phyloP scores from a whole-genome alignment of 129 eudicot genomes.

The Artemisia argyi region DNA sequence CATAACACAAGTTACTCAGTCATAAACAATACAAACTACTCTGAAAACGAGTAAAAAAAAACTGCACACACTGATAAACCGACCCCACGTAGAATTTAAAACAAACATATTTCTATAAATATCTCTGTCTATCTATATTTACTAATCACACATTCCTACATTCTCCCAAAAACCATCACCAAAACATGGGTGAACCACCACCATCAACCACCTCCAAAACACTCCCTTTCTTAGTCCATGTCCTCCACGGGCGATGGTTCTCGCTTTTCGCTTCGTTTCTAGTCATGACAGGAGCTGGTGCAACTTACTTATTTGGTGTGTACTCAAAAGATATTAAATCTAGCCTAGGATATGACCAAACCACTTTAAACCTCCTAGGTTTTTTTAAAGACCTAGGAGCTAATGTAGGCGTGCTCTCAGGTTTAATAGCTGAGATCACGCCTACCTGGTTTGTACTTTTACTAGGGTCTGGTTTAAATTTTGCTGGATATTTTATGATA shows the following conservation, averaged over 20 bases:
- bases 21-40: no score
- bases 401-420: conserved; percentile 55
- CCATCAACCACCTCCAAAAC: conserved; percentile 10
- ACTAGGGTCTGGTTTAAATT: conserved; percentile 46
- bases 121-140: neutral
- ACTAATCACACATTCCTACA: conserved; percentile 19
- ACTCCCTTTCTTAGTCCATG: conserved; percentile 21
- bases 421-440: conserved; percentile 48
- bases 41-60: no score
- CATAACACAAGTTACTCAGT: no score
- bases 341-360: conserved; percentile 55
- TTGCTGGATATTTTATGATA: conserved; percentile 61
- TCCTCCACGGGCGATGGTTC: conserved; percentile 49
- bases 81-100: neutral
- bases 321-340: conserved; percentile 57
- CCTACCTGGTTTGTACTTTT: conserved; percentile 60
- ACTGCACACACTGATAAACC: neutral
- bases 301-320: conserved; percentile 53
- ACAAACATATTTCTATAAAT: neutral
- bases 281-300: conserved; percentile 49
- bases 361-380: conserved; percentile 56
- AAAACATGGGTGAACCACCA: conserved; percentile 30
- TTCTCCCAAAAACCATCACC: conserved; percentile 10
- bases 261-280: conserved; percentile 44
- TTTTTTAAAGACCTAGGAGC: conserved; percentile 66